Evolutionary conservation across 2,329 filamentous ascomycete genomes (phyloP).

Genomic region (Malbranchea zuffiana): DNA sequence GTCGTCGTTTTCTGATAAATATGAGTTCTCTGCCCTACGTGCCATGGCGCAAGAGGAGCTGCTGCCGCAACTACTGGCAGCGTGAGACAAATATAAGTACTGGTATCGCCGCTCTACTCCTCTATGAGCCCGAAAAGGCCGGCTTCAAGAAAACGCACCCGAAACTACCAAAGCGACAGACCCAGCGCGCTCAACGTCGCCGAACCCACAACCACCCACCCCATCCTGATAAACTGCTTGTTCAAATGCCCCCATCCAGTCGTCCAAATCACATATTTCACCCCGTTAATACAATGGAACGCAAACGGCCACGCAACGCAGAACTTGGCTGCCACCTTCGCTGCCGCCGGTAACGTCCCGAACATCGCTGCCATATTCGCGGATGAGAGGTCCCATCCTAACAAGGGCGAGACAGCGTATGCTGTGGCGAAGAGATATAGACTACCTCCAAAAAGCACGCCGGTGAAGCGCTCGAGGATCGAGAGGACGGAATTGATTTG

Average conservation of each 20-base stretch:
- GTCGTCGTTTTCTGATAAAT: no score
- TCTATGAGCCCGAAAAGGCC: no score
- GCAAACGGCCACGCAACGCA: constrained; percentile 53
- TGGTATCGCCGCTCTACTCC: no score
- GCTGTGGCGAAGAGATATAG: constrained; percentile 70
- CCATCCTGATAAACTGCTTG: constrained; percentile 51
- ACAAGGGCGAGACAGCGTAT: constrained; percentile 67
- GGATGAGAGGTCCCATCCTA: constrained; percentile 59
- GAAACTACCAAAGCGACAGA: not conserved
- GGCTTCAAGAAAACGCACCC: no score
- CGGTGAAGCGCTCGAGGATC: constrained; percentile 71
- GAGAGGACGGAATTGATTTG: constrained; percentile 74
- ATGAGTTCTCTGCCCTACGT: no score
- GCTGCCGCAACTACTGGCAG: no score
- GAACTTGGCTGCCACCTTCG: constrained; percentile 51
- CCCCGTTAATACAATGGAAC: constrained; percentile 55
- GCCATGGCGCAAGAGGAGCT: no score
- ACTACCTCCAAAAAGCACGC: constrained; percentile 55
- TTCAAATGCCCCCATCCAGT: constrained; percentile 51
- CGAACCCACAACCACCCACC: constrained; percentile 51
- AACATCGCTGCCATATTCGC: constrained; percentile 53
- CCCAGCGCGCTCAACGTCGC: constrained; percentile 3
- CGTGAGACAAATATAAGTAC: no score
- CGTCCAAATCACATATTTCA: constrained; percentile 65
- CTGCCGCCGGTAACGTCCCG: constrained; percentile 47